Base-by-base conservation (phyloP, 306 rosid genomes). In the Corylus americana region DNA sequence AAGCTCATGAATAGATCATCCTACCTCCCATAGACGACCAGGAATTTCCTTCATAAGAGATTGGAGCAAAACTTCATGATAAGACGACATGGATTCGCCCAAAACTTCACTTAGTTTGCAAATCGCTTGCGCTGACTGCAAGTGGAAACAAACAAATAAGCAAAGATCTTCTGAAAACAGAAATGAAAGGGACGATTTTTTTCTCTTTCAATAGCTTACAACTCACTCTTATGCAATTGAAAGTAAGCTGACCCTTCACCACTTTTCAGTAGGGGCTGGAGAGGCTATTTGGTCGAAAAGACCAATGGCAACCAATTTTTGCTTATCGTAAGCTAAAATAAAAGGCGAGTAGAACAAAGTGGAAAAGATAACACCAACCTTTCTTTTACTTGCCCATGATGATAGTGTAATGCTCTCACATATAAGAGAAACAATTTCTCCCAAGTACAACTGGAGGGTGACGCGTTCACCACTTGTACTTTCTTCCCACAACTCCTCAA, bases 401-500 rank as follows among this genome's bases (percentile, higher is more conserved):
- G 98, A 92, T 64, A 93, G 90, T 74, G 89, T 83, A 82, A 94
- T 84, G 84, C 93, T 82, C 70, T 90, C 92, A 80, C 92, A 85
- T 70, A 94, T 87, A 42, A 91, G 93, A 29, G 94, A 86, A 73
- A 92, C 95, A 85, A 92, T 88, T 90, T 94, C 97, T 50, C 85
- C 92, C 39, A 90, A 71, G 86, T 95, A 95, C 69, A 95, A 80
- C 39, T 90, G 95, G 78, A 95, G 97, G 71, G 98, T 89, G 82
- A 89, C 78, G n/a, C 91, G 92, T 72, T 95, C 98, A 47, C 97
- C 92, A 79, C 98, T 95, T 48, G 97, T 90, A 86, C 86, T 89
- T 88, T 92, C 98, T 89, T 95, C 97, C 98, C 98, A 95, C 81
- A 95, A 85, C 86, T 92, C 98, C 88, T 95, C 97, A 82, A 91